Evolutionary conservation across 2,329 filamentous ascomycete species (phyloP), one percentile per base, ranked within the genome.

Genomic region (Fusarium longipes): DNA sequence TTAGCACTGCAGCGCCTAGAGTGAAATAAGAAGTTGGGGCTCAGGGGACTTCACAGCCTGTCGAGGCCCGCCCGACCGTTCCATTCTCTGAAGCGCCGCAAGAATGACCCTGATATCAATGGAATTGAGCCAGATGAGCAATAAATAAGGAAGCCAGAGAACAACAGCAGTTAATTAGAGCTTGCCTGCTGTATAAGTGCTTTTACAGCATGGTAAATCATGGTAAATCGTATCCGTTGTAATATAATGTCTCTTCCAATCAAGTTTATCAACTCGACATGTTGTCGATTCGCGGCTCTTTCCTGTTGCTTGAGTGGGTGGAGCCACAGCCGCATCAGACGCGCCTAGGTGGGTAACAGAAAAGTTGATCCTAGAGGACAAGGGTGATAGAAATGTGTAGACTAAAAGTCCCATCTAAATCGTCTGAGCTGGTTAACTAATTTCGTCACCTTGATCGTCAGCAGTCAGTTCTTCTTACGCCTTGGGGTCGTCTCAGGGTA

Each of bases 221-320:
- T n/a, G 14, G 15, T n/a, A 15, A 25, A 48, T 48, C 3, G 22
- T 35, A 25, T 18, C 14, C 12, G 11, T 14, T 25, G 18, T 32
- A 24, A 38, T 17, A 36, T 22, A 27, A 20, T 18, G 24, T 54
- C 14, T 14, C 22, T 22, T 32, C 45, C 32, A 43, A 43, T 40
- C 43, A 49, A 63, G 48, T 47, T 50, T 40, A 52, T 51, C 58
- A 50, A 40, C 52, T 33, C 35, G 42, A 57, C 18, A 25, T 68
- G 70, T 68, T 50, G 68, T 73, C 55, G 51, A 51, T 62, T 57
- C 57, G 68, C 66, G 68, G 70, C 68, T 73, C 70, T 72, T 57
- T 45, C 57, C 29, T 45, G 32, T 25, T 40, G 9, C n/a, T 38
- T 14, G 15, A 44, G 33, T 36, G 47, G 66, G 67, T 65, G 67